Evolutionary conservation across 2,329 filamentous ascomycete species (phyloP).

Genomic region (Chaetomiaceae sp.): DNA sequence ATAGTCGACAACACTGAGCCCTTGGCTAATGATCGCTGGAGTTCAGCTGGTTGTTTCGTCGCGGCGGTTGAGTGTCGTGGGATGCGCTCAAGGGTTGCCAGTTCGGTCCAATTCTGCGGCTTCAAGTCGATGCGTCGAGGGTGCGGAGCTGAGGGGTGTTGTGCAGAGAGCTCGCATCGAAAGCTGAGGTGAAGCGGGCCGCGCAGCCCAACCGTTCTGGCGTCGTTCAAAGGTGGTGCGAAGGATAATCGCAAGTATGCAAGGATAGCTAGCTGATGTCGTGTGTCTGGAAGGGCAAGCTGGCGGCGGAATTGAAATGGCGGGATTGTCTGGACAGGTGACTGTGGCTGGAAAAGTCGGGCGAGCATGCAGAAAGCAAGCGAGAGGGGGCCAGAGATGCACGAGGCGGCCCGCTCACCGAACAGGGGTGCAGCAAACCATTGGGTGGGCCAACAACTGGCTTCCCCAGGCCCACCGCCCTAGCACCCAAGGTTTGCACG

Average conservation of each 20-base stretch:
- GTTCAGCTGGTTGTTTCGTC: background rate
- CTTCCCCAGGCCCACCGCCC: background rate
- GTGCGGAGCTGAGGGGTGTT: constrained; percentile 9
- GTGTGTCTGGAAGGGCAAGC: constrained; percentile 13
- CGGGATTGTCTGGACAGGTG: constrained; percentile 15
- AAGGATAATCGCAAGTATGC: constrained; percentile 16
- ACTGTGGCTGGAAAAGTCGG: constrained; percentile 26
- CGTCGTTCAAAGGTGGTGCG: background rate
- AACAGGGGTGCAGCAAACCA: background rate
- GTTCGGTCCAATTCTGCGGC: constrained; percentile 8
- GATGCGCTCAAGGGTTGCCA: constrained; percentile 1
- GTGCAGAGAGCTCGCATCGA: constrained; percentile 8
- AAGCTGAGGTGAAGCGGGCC: background rate
- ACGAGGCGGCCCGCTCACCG: background rate
- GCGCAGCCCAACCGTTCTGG: background rate
- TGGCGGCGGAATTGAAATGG: constrained; percentile 19
- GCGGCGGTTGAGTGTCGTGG: background rate
- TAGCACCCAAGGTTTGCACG: no score
- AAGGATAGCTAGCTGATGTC: constrained; percentile 14
- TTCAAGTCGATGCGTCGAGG: constrained; percentile 7
- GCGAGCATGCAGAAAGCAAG: background rate
- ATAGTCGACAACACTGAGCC: constrained; percentile 27
- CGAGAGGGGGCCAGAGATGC: background rate
- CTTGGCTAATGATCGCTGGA: constrained; percentile 12
- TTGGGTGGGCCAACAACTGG: background rate